Percentiles rank a stretch among this genome's conserved stretches.
Conservation (phyloP, 306 rosid genomes). For the Trifolium fragiferum region DNA sequence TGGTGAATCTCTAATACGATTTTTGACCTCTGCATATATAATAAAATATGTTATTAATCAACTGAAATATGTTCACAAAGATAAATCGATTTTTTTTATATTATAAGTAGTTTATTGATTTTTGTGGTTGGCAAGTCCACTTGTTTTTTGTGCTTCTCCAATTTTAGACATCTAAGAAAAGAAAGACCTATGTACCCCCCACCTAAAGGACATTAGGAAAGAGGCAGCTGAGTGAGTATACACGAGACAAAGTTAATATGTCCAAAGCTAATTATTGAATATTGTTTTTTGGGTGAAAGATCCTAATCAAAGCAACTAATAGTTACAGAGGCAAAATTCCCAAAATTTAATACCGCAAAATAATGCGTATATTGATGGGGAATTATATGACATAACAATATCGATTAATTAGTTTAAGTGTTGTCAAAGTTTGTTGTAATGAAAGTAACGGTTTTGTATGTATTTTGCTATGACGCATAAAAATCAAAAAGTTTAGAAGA, state of each 20-base stretch:
- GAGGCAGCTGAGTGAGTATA: constrained; percentile 34
- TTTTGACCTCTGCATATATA: rapidly evolving
- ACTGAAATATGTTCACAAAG: too few species aligned
- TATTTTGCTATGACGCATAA: constrained; percentile 2
- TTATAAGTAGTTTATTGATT: constrained; percentile 6
- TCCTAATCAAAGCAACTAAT: constrained; percentile 39
- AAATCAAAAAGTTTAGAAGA: constrained; percentile 4
- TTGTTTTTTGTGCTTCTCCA: constrained; percentile 23
- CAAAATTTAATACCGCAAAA: constrained; percentile 39
- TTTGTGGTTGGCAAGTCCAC: constrained; percentile 20
- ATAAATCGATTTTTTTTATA: neutral
- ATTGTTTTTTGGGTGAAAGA: constrained; percentile 40
- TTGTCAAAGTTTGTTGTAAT: constrained; percentile 43
- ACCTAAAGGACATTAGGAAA: constrained; percentile 20
- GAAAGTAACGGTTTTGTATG: constrained; percentile 41
- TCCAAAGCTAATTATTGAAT: constrained; percentile 24
- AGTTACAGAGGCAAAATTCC: constrained; percentile 5
- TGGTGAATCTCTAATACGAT: too few species aligned
- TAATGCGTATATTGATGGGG: constrained; percentile 45
- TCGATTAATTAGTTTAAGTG: constrained; percentile 6
- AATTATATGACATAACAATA: neutral
- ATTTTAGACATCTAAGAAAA: constrained; percentile 10
- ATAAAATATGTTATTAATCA: too few species aligned
- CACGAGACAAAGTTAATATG: constrained; percentile 39
- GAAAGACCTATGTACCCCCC: constrained; percentile 14